Evolutionary conservation across 306 rosid genomes (phyloP), one percentile per base, ranked within the genome.

Genomic region (Crotalaria pallida): DNA sequence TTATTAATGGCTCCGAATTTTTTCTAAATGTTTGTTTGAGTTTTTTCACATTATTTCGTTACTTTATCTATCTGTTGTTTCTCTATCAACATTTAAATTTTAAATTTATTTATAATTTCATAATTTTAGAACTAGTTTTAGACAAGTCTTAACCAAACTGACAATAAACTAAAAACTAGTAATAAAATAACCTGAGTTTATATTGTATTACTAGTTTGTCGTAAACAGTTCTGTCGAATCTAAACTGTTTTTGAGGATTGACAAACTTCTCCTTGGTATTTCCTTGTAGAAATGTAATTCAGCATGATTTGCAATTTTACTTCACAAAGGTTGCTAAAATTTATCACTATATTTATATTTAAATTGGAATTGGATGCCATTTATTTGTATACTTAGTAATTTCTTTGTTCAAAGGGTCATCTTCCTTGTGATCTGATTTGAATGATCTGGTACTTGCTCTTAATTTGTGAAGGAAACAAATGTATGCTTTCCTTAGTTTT

Each of bases 401-500:
- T 18, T 43, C 10, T 29, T 57, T 6, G 49, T 41, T 27, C 24
- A 63, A 80, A 21, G 7, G 63, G 45, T 45, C 56, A 8, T 33
- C 51, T 53, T 47, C 74, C n/a, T 74, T 63, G 10, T 79, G 63
- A 27, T 16, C 61, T 70, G 12, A 45, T 56, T 62, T 36, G 58
- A 70, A 24, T 22, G 63, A 33, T 53, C 15, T 51, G 41, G 59
- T 57, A 23, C 62, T 58, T 31, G 10, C n/a, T 69, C 22, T 67
- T 62, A 24, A 45, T 62, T 55, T 81, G 29, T 61, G 29, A 61
- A 21, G 65, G 61, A 67, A 34, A 55, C 36, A 49, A 40, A 48
- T 61, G 26, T 44, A 48, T n/a, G 63, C 51, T 49, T 67, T 60
- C 61, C 79, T 50, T 59, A 66, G 51, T 66, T 81, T 52, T 74